Evolutionary conservation across 2,329 filamentous ascomycete species (phyloP), one percentile per base, ranked within the genome.

Genomic region (Apiospora koreana): DNA sequence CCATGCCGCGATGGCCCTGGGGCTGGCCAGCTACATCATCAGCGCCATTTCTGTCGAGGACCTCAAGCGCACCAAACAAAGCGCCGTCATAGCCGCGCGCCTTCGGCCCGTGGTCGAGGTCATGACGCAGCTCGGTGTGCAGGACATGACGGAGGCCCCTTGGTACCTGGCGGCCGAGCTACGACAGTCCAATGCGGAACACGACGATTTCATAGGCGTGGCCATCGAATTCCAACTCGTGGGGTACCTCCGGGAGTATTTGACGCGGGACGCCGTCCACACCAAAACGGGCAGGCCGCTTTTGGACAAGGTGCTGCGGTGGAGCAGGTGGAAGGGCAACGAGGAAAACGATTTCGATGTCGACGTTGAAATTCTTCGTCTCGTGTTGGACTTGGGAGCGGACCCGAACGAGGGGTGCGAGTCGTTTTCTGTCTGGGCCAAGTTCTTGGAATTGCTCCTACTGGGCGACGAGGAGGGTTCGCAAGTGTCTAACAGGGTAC

Each of bases 401-500:
- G 31, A 38, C 31, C 54, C 54, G 2, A 62, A 62, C 31, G 31
- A 38, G 18, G 3, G 1, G 9, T 38, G 28, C 28, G 5, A 35
- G n/a, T n/a, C 18, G 21, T 5, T 31, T 7, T 58, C 50, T 12
- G 18, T 38, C 0, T 62, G 54, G 54, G 54, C 8, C 1, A 9
- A 8, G 8, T 38, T 62, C 12, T n/a, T 62, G 54, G 1, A 5
- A 9, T n/a, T 31, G 28, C 50, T n/a, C n/a, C n/a, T 58, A 6
- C 18, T 58, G 28, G 1, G 8, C 6, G 28, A 35, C 4, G 18
- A 10, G 16, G n/a, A n/a, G n/a, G n/a, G n/a, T 5, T 8, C 50
- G 7, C n/a, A 16, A 12, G 14, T 0, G 1, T 10, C 5, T 7
- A 25, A 8, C 3, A 1, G 1, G 1, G n/a, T 9, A 1, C 28